Evolutionary conservation across 345 rosid species (phyloP).

Genomic region (Arabidopsis suecica): DNA sequence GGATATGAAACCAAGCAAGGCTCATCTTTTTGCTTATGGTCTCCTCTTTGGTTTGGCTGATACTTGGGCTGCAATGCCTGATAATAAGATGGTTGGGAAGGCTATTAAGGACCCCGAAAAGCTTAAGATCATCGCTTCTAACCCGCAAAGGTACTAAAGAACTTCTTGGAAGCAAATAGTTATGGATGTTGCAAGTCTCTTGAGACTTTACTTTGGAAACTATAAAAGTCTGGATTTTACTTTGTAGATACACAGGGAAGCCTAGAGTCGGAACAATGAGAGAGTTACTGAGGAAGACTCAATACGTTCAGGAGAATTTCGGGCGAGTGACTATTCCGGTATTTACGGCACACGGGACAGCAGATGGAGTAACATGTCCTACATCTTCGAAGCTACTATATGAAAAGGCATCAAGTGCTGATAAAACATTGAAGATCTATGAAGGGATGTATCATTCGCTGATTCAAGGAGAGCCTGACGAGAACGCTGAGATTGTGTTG

Average conservation of each 20-base stretch:
- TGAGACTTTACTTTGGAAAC: background rate
- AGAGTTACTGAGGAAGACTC: conserved; percentile 73
- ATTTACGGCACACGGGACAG: conserved; percentile 78
- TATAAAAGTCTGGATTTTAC: background rate
- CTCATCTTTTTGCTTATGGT: conserved; percentile 70
- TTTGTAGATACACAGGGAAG: conserved; percentile 68
- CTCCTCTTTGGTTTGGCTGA: conserved; percentile 90
- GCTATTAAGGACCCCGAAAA: conserved; percentile 85
- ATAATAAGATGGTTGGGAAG: conserved; percentile 83
- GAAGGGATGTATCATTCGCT: conserved; percentile 97
- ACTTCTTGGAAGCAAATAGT: conserved; percentile 58
- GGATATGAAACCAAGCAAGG: conserved; percentile 84
- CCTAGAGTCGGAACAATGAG: conserved; percentile 98
- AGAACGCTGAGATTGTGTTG: conserved; percentile 68
- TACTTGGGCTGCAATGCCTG: conserved; percentile 95
- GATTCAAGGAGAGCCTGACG: conserved; percentile 94
- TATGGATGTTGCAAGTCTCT: background rate
- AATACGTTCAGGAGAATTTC: conserved; percentile 81
- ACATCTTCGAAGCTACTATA: conserved; percentile 73
- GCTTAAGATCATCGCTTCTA: conserved; percentile 81
- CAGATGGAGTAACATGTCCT: conserved; percentile 83
- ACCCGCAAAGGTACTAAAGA: conserved; percentile 73
- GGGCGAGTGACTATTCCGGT: conserved; percentile 63
- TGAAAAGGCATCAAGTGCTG: conserved; percentile 74
- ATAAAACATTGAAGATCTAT: conserved; percentile 81